Evolutionary conservation across 768 basidiomycete species (phyloP), one percentile per base, ranked within the genome.

Genomic region (Tricholoma terreum): DNA sequence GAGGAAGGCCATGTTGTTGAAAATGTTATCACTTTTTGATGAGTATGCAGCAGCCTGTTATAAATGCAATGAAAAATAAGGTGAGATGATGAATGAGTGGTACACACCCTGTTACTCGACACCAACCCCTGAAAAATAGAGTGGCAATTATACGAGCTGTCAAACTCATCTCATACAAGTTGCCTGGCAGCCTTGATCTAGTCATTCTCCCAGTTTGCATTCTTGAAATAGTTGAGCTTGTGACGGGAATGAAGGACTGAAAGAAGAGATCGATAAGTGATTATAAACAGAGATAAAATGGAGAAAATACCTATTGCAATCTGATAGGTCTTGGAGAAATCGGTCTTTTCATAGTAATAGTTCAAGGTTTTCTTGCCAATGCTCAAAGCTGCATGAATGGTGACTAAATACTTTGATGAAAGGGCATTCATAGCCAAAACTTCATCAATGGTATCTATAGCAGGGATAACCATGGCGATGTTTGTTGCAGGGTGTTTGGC

Each of bases 211-310:
- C 75, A 76, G 2, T 59, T 46, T 3, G 62, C 58, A 1, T 58
- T 56, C n/a, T 62, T 55, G 57, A 77, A 74, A 55, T 76, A 77
- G 12, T 57, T 53, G 2, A 75, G 65, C 60, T 76, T 76, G 65
- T 72, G 64, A 0, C 57, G 56, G 2, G 73, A 73, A 57, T 76
- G 71, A 9, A 76, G 67, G 17, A 75, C 73, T 76, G 33, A 10
- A n/a, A 69, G 15, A n/a, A 67, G 17, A n/a, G n/a, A n/a, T n/a
- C n/a, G n/a, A n/a, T n/a, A n/a, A n/a, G n/a, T n/a, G 19, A 56
- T 52, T 27, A 42, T 48, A 17, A 17, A 36, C 4, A 24, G 30
- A 24, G 8, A n/a, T 2, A 34, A 35, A 17, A 38, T 14, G 22
- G n/a, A 22, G 31, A 51, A 2, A 19, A 6, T 62, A 73, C 71